Evolutionary conservation across 257 asterid genomes (phyloP).

Genomic region (Solanum commersonii): DNA sequence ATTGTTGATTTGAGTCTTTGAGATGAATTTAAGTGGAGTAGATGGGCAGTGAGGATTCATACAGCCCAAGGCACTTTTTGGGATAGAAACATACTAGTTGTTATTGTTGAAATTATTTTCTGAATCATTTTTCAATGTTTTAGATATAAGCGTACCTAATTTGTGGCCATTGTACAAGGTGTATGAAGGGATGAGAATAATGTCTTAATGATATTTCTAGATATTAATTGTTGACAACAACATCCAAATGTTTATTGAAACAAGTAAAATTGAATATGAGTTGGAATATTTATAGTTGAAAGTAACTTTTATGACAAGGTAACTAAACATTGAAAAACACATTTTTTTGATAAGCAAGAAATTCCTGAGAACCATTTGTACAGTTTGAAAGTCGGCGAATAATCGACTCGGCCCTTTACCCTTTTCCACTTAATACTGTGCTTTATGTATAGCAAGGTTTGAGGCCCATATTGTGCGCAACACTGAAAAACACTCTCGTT

Average conservation of each 20-base stretch:
- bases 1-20: neutral
- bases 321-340: neutral
- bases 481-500: neutral
- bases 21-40: neutral
- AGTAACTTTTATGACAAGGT: neutral
- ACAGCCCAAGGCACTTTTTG: neutral
- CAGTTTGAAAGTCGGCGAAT: neutral
- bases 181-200: neutral
- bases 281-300: neutral
- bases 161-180: neutral
- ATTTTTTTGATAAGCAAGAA: neutral
- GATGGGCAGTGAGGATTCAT: neutral
- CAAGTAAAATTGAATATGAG: neutral
- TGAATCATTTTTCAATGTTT: neutral
- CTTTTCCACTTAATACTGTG: neutral
- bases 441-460: neutral
- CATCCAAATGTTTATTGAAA: neutral
- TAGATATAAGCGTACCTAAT: neutral
- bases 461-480: neutral
- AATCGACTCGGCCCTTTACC: neutral
- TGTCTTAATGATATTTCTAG: neutral
- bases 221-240: neutral
- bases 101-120: neutral
- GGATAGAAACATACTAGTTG: neutral
- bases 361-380: neutral